Conservation (phyloP, 1,139 yeast species). For the Taphrina flavorubra region DNA sequence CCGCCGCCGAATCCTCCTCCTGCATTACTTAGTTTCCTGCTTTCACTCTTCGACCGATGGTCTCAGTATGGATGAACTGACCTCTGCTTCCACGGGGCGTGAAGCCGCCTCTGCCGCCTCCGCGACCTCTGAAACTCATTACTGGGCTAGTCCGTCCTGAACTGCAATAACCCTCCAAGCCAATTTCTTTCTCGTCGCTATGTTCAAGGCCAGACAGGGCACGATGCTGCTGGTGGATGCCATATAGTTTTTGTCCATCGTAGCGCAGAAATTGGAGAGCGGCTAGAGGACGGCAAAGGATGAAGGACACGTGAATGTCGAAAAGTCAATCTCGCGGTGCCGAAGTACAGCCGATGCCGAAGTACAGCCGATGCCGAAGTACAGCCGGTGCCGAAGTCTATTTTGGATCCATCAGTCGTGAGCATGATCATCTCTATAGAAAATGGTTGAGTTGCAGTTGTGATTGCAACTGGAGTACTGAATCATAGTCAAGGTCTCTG, state of each 20-base stretch:
- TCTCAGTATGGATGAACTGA: background rate
- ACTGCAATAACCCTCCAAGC: no score
- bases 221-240: no score
- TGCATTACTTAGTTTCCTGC: background rate
- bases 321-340: background rate
- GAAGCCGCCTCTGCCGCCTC: slow-evolving; percentile 39
- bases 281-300: slow-evolving; percentile 2
- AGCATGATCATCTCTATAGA: background rate
- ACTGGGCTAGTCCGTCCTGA: background rate
- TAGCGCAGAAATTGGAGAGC: slow-evolving; percentile 11
- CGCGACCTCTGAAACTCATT: slow-evolving; percentile 40
- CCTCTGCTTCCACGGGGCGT: slow-evolving; percentile 37
- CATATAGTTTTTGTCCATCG: background rate
- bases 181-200: no score
- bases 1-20: slow-evolving; percentile 40
- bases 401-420: no score
- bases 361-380: no score
- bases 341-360: no score
- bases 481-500: no score
- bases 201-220: no score
- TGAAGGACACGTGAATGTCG: slow-evolving; percentile 6
- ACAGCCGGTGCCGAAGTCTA: background rate
- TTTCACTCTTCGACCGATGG: no score
- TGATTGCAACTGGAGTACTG: no score
- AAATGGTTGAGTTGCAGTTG: no score